A percentile compares a stretch with the other conserved stretches of the same genome.
These are phyloP conservation scores for Lactifluus hygrophoroides DNA, from an alignment of 768 basidiomycete species.

Conservation along the genomic window DNA sequence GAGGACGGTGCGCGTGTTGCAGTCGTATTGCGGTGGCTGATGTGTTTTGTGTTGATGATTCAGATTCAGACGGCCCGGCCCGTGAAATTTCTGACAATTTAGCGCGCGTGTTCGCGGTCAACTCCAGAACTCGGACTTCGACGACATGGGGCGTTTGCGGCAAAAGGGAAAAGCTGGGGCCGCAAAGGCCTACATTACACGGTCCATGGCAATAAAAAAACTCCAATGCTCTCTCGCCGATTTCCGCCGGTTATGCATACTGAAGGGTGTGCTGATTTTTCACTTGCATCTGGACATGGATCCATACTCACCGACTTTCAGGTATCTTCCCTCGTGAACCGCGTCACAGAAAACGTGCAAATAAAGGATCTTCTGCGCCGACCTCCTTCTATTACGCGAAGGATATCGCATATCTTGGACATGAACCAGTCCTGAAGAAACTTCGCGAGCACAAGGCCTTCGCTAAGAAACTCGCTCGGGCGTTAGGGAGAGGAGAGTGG, in stretches of 20 bases:
- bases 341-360: conserved; percentile 81
- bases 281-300: background rate
- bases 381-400: conserved; percentile 98
- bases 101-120: background rate
- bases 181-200: conserved; percentile 85
- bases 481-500: conserved; percentile 93
- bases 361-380: conserved; percentile 95
- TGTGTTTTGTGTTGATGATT: background rate
- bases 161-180: conserved; percentile 88
- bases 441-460: conserved; percentile 97
- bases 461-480: conserved; percentile 90
- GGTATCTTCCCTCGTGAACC: conserved; percentile 98
- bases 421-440: conserved; percentile 91
- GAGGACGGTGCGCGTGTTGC: background rate
- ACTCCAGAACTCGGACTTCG: background rate
- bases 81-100: background rate
- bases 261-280: conserved; percentile 63
- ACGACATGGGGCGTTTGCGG: conserved; percentile 63
- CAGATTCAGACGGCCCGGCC: background rate
- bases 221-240: conserved; percentile 95
- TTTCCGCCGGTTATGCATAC: conserved; percentile 91
- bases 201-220: conserved; percentile 87
- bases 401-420: conserved; percentile 94
- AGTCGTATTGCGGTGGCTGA: background rate
- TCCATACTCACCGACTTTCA: conserved; percentile 28